Evolutionary conservation across 192 early-diverging fungal genomes (phyloP).

Genomic region (Entomortierella beljakovae): DNA sequence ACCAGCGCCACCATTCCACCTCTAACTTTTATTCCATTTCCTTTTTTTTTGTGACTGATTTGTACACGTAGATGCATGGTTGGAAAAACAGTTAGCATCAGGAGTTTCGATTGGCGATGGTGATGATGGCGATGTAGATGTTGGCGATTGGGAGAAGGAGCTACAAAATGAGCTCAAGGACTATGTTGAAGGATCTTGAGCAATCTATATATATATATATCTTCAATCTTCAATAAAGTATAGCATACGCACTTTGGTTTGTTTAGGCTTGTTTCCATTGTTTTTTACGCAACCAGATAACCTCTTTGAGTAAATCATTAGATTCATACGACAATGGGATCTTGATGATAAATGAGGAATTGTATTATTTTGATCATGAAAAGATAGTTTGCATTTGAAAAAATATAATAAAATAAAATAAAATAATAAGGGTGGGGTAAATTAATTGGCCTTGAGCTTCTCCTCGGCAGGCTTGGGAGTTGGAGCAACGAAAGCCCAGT

Average conservation of each 20-base stretch:
- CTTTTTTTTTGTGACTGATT: slow-evolving; percentile 7
- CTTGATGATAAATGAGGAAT: too few species aligned
- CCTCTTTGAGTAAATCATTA: background rate
- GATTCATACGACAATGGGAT: too few species aligned
- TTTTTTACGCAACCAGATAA: too few species aligned
- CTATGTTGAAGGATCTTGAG: slow-evolving; percentile 41
- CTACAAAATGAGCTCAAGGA: slow-evolving; percentile 57
- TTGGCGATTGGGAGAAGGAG: slow-evolving; percentile 59
- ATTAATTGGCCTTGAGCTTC: slow-evolving; percentile 37
- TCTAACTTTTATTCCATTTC: background rate
- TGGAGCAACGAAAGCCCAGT: slow-evolving; percentile 18
- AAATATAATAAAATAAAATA: too few species aligned
- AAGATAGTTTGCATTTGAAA: background rate
- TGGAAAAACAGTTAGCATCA: slow-evolving; percentile 53
- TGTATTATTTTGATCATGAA: background rate
- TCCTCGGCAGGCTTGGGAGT: background rate
- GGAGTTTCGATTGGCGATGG: slow-evolving; percentile 29
- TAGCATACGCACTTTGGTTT: too few species aligned
- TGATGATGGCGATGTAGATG: slow-evolving; percentile 54
- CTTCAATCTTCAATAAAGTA: too few species aligned
- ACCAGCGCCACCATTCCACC: background rate
- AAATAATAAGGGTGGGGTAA: background rate
- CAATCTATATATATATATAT: background rate
- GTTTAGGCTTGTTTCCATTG: too few species aligned
- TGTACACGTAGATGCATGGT: slow-evolving; percentile 51